Evolutionary conservation across 208 protist genomes (phyloP).

Genomic region (Crithidia expoeki): DNA sequence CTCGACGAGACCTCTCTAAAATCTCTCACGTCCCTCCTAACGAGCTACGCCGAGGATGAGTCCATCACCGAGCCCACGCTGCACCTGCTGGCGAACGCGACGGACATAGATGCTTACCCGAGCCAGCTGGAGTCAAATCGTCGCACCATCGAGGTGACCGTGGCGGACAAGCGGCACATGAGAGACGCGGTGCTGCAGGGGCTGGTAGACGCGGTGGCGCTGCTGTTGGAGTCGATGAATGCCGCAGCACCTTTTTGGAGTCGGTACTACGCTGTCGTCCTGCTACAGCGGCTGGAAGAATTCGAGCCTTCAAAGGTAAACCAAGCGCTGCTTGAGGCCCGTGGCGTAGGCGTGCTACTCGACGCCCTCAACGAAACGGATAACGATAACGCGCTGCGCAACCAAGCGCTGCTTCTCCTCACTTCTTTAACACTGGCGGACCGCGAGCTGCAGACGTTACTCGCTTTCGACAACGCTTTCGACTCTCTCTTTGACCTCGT

Average conservation of each 20-base stretch:
- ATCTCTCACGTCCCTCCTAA: conserved; percentile 48
- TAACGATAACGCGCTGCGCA: conserved; percentile 48
- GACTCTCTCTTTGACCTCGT: conserved; percentile 72
- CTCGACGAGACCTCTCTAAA: conserved; percentile 47
- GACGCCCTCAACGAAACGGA: conserved; percentile 65
- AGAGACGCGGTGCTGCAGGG: conserved; percentile 56
- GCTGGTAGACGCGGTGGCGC: conserved; percentile 49
- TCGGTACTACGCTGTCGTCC: conserved; percentile 58
- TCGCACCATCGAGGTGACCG: conserved; percentile 15
- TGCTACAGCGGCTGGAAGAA: conserved; percentile 75
- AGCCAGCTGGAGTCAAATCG: conserved; percentile 26
- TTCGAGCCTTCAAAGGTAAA: conserved; percentile 57
- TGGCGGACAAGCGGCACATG: conserved; percentile 48
- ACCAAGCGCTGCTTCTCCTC: conserved; percentile 65
- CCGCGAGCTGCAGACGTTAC: conserved; percentile 74
- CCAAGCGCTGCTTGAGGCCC: conserved; percentile 56
- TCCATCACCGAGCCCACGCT: conserved; percentile 40
- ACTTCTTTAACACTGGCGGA: conserved; percentile 69
- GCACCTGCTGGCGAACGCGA: conserved; percentile 57
- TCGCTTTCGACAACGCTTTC: conserved; percentile 84
- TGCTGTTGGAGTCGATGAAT: conserved; percentile 54
- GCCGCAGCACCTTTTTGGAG: conserved; percentile 40
- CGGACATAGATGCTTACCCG: conserved; percentile 56
- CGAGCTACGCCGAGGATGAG: conserved; percentile 37
- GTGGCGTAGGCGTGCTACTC: conserved; percentile 59